Evolutionary conservation across 1,284 basidiomycete species (phyloP).

Genomic region (Trichosporon ovoides): DNA sequence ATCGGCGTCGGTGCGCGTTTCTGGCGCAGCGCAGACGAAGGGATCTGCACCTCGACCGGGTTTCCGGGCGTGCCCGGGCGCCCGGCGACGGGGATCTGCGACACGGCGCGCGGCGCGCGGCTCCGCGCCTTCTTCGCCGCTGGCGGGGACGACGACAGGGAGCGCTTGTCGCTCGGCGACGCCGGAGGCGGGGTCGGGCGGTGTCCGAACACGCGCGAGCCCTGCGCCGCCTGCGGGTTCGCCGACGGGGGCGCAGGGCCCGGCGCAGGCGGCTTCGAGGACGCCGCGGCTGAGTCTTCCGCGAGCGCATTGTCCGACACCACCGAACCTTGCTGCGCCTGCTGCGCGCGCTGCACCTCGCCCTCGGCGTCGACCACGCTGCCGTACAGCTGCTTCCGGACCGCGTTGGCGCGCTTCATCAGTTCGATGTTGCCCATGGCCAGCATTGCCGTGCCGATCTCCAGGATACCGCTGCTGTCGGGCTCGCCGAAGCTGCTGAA

Average conservation of each 20-base stretch:
- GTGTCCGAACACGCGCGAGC: too few relatives aligned
- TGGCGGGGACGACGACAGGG: too few relatives aligned
- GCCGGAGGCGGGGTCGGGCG: too few relatives aligned
- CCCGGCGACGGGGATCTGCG: too few relatives aligned
- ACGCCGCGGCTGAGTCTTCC: background rate
- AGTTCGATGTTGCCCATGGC: conserved; percentile 47
- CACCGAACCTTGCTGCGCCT: too few relatives aligned
- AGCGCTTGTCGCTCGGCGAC: too few relatives aligned
- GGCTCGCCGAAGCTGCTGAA: conserved; percentile 41
- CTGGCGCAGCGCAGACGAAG: too few relatives aligned
- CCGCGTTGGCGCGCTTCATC: conserved; percentile 11
- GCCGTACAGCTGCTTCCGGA: conserved; percentile 17
- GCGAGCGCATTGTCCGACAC: background rate
- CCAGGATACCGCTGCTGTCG: conserved; percentile 40
- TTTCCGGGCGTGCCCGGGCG: too few relatives aligned
- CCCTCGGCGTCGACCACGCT: background rate
- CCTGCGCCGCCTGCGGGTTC: background rate
- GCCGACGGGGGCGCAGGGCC: background rate
- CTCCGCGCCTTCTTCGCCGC: too few relatives aligned
- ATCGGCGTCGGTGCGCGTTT: too few relatives aligned
- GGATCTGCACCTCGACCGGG: too few relatives aligned
- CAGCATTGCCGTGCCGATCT: conserved; percentile 40
- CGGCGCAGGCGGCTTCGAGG: background rate
- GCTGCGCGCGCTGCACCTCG: background rate
- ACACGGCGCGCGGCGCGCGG: too few relatives aligned